Evolutionary conservation across 108 stramenopile genomes (phyloP).

Genomic region (Skeletonema menzelii): DNA sequence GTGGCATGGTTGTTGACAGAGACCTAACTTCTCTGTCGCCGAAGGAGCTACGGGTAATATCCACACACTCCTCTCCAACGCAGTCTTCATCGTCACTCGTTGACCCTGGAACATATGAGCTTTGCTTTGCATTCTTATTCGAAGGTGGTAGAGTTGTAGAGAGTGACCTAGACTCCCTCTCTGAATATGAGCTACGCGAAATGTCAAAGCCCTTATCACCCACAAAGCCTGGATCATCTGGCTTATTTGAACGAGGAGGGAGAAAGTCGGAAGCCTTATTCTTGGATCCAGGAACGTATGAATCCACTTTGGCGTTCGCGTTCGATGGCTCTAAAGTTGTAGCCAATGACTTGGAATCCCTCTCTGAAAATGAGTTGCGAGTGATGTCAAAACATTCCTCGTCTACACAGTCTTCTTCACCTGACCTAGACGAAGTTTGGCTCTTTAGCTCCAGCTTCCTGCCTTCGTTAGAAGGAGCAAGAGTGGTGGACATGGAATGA

Average conservation of each 20-base stretch:
- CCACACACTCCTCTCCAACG: neutral
- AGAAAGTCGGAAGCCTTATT: neutral
- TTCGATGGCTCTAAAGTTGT: neutral
- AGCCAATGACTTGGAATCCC: neutral
- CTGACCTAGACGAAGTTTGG: neutral
- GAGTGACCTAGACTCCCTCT: neutral
- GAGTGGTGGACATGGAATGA: constrained; percentile 2
- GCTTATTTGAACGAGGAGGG: neutral
- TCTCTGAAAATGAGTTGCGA: neutral
- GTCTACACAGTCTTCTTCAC: neutral
- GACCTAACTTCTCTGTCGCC: neutral
- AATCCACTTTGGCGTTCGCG: neutral
- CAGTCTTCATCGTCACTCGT: neutral
- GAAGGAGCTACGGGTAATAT: constrained; percentile 3
- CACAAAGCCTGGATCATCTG: neutral
- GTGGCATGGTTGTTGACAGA: neutral
- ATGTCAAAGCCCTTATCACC: neutral
- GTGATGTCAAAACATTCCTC: neutral
- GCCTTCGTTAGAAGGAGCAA: neutral
- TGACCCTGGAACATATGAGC: neutral
- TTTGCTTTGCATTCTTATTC: neutral
- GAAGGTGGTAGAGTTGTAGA: constrained; percentile 1
- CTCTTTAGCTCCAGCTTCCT: neutral
- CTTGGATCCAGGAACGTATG: neutral
- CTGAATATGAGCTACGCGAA: neutral